Evolutionary conservation across 1,284 basidiomycete species (phyloP).

Genomic region (Volvariella surrecta): DNA sequence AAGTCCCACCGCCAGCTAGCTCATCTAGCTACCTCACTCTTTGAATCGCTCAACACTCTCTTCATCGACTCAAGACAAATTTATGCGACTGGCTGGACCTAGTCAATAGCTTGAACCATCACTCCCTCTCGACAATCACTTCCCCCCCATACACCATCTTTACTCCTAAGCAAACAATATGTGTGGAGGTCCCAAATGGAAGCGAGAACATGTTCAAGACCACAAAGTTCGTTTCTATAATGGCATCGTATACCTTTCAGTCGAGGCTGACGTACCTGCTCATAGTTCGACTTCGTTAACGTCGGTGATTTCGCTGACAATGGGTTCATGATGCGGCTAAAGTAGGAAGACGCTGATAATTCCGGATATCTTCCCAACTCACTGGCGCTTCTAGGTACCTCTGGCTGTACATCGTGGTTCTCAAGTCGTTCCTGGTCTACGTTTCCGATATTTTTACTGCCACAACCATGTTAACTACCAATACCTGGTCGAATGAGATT

Average conservation of each 20-base stretch:
- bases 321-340: constrained; percentile 78
- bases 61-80: constrained; percentile 8
- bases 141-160: constrained; percentile 8
- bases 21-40: constrained; percentile 13
- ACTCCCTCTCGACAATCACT: constrained; percentile 10
- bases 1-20: constrained; percentile 14
- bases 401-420: constrained; percentile 85
- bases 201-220: constrained; percentile 94
- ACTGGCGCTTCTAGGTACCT: constrained; percentile 68
- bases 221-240: constrained; percentile 66
- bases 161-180: constrained; percentile 15
- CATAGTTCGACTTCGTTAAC: constrained; percentile 95
- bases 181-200: constrained; percentile 85
- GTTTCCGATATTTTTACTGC: constrained; percentile 97
- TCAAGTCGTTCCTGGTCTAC: constrained; percentile 95
- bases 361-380: constrained; percentile 2
- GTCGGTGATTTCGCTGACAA: constrained; percentile 87
- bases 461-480: constrained; percentile 91
- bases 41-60: constrained; percentile 1
- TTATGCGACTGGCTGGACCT: constrained; percentile 64
- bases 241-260: constrained; percentile 1
- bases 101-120: constrained; percentile 25
- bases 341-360: constrained; percentile 34
- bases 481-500: constrained; percentile 86
- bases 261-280: constrained; percentile 10